Evolutionary conservation across 441 rosid genomes (phyloP), one percentile per base, ranked within the genome.

Genomic region (Capsella rubella): DNA sequence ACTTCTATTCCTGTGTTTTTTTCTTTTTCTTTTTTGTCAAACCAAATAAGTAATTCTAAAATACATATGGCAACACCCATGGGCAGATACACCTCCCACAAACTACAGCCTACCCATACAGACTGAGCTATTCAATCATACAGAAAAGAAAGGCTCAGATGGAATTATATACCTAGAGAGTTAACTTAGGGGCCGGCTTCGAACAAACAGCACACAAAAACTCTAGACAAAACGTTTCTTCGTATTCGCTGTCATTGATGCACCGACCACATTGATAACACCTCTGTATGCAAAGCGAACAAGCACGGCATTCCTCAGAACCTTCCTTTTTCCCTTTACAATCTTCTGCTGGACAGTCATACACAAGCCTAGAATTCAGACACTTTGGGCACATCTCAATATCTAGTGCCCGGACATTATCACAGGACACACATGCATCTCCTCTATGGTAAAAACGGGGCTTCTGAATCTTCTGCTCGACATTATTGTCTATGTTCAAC

Each of bases 241-340:
- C 97, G 7, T 89, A 95, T 55, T 87, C 97, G 13, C 85, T 80
- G 73, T 89, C 97, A 74, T 85, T 85, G 67, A 95, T 82, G 82
- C 99, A 93, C 71, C 92, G 79, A 61, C 99, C 98, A 85, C 99
- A 95, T 56, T 93, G 87, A 66, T 65, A 82, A 73, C 99, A 95
- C 55, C 99, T 86, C 72, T 81, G 63, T 70, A 93, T 87, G 79
- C 99, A 95, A 40, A 93, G 81, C 0, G 85, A 84, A 86, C 99
- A 95, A 1, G 89, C 99, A 72, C 99, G 87, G 65, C 99, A 95
- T 9, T 69, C 77, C 57, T 68, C 84, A 57, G 79, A 25, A 12
- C 80, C 58, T 46, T 79, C 67, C 34, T 70, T 82, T 68, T 87
- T 86, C 74, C 75, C 80, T 78, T 76, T 88, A 76, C 99, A 93